These are phyloP conservation scores for Phialophora chinensis DNA, from an alignment of 2,329 filamentous ascomycete species.

Conservation along the genomic window DNA sequence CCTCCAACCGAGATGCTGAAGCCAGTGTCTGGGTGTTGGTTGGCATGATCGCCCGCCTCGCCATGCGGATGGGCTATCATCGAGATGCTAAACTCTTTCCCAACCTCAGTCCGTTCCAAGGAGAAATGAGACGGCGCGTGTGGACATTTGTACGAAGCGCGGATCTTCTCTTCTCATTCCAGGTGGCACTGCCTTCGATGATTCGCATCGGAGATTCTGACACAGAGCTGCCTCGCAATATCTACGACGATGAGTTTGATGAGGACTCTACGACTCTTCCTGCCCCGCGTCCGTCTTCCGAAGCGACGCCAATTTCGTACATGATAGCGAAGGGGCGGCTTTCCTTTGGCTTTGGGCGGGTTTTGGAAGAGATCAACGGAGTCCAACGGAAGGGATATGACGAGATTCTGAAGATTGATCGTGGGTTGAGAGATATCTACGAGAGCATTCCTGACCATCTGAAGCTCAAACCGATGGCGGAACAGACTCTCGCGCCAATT, in stretches of 20 bases:
- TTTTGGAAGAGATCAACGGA: constrained; percentile 51
- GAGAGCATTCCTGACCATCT: constrained; percentile 79
- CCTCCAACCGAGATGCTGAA: constrained; percentile 64
- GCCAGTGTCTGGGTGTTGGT: constrained; percentile 65
- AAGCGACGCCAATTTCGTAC: constrained; percentile 63
- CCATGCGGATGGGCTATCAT: constrained; percentile 71
- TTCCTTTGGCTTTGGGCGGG: constrained; percentile 51
- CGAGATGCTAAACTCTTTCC: constrained; percentile 66
- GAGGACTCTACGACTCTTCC: constrained; percentile 63
- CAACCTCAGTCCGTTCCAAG: constrained; percentile 65
- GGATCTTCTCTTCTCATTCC: constrained; percentile 69
- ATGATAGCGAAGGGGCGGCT: constrained; percentile 55
- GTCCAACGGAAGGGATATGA: constrained; percentile 61
- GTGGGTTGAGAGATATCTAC: constrained; percentile 61
- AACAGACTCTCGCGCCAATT: constrained; percentile 72
- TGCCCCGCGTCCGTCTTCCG: constrained; percentile 60
- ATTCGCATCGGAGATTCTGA: constrained; percentile 68
- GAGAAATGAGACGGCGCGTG: constrained; percentile 61
- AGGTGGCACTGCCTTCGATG: constrained; percentile 71
- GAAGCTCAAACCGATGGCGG: constrained; percentile 74
- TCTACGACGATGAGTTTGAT: constrained; percentile 70
- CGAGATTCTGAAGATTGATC: constrained; percentile 65
- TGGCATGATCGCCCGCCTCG: constrained; percentile 65
- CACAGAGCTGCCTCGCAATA: constrained; percentile 65
- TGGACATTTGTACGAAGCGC: constrained; percentile 62